Percentiles rank a stretch among this genome's conserved stretches.
phyloP scores from a whole-genome alignment of 139 green algal species.

The Volvox africanus region DNA sequence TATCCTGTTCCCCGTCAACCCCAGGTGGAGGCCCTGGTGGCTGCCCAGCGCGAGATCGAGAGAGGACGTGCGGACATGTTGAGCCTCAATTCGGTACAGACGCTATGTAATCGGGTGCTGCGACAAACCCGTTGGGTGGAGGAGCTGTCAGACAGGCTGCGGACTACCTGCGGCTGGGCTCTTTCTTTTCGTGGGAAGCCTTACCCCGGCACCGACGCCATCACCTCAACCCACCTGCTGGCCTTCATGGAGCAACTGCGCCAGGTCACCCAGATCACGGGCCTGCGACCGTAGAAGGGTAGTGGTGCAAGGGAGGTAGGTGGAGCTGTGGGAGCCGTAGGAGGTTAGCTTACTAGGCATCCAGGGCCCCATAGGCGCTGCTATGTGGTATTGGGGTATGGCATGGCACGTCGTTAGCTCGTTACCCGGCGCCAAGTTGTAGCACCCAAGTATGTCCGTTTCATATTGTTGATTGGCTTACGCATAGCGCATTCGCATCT shows the following conservation, averaged over 20 bases:
- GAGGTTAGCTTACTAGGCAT: no score
- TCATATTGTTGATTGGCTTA: no score
- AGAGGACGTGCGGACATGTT: neutral
- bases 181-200: neutral
- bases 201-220: slow-evolving; percentile 31
- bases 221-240: slow-evolving; percentile 21
- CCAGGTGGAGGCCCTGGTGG: slow-evolving; percentile 45
- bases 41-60: slow-evolving; percentile 15
- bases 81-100: neutral
- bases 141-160: neutral
- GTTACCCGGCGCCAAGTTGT: no score
- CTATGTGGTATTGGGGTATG: no score
- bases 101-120: slow-evolving; percentile 17
- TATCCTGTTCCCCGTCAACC: neutral
- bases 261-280: slow-evolving; percentile 11
- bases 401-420: no score
- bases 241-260: slow-evolving; percentile 38
- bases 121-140: slow-evolving; percentile 27
- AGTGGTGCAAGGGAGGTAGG: no score
- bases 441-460: no score
- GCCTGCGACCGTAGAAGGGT: neutral
- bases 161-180: neutral
- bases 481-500: no score
- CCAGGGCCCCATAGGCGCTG: no score
- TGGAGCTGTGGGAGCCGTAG: no score